A percentile compares a stretch with the other conserved stretches of the same genome.
These are phyloP conservation scores for Colletotrichum plurivorum DNA, from an alignment of 2,329 filamentous ascomycete species.

Conservation along the genomic window DNA sequence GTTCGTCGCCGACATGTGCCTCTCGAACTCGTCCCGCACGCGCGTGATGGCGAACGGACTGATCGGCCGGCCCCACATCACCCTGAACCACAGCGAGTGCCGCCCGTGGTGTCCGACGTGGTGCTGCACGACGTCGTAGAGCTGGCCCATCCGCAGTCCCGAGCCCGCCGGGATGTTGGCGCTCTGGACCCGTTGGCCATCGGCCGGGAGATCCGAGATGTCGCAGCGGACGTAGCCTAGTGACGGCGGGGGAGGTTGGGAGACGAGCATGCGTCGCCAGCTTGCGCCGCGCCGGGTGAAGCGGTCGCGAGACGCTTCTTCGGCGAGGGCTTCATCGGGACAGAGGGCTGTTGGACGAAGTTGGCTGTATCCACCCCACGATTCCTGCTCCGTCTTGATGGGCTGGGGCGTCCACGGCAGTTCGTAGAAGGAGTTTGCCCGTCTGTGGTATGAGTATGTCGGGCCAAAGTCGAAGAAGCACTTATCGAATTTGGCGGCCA, in stretches of 20 bases:
- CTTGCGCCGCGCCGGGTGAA: conserved; percentile 41
- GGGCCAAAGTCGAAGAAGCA: conserved; percentile 40
- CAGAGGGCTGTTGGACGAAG: not conserved
- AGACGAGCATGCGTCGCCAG: conserved; percentile 45
- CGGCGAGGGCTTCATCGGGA: not conserved
- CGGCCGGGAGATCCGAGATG: conserved; percentile 9
- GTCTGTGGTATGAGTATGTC: conserved; percentile 28
- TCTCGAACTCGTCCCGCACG: conserved; percentile 20
- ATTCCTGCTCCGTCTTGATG: conserved; percentile 8
- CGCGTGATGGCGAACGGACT: conserved; percentile 18
- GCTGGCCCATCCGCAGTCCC: conserved; percentile 42
- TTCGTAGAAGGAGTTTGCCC: conserved; percentile 37
- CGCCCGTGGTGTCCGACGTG: conserved; percentile 30
- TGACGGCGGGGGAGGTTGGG: conserved; percentile 39
- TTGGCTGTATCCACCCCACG: conserved; percentile 33
- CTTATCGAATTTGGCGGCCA: conserved; percentile 31
- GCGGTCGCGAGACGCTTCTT: not conserved
- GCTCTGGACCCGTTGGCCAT: conserved; percentile 19
- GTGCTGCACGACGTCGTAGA: conserved; percentile 40
- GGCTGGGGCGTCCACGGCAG: conserved; percentile 20
- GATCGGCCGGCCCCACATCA: conserved; percentile 25
- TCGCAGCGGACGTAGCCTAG: conserved; percentile 32
- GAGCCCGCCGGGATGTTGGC: conserved; percentile 1
- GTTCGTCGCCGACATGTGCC: conserved; percentile 21
- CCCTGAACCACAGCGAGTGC: conserved; percentile 35